These are phyloP conservation scores for Gossypium trilobum DNA, from an alignment of 441 rosid species.

Conservation along the genomic window DNA sequence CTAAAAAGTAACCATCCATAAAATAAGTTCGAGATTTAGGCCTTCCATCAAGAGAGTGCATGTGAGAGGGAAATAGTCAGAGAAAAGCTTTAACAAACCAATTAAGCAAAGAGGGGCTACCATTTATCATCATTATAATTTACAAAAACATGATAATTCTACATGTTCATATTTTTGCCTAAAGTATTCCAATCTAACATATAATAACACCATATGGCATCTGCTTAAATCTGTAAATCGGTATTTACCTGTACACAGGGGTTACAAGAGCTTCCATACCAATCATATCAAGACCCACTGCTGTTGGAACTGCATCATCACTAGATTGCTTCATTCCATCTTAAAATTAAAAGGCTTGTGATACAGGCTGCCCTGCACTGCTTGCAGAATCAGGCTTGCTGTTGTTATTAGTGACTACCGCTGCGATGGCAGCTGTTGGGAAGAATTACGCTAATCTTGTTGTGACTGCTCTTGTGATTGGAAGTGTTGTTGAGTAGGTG, in stretches of 20 bases:
- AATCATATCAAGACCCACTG: slow-evolving; percentile 40
- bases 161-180: background rate
- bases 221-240: slow-evolving; percentile 2
- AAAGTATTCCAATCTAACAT: background rate
- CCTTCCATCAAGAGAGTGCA: background rate
- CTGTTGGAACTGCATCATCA: slow-evolving; percentile 38
- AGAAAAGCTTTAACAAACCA: background rate
- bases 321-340: slow-evolving; percentile 45
- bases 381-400: slow-evolving; percentile 41
- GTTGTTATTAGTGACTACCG: slow-evolving; percentile 31
- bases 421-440: slow-evolving; percentile 37
- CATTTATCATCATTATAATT: background rate
- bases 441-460: slow-evolving; percentile 46
- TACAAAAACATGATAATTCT: background rate
- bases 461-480: slow-evolving; percentile 47
- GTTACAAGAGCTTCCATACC: slow-evolving; percentile 48
- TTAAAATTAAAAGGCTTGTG: slow-evolving; percentile 49
- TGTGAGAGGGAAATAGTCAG: background rate
- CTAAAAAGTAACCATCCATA: background rate
- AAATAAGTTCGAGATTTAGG: background rate
- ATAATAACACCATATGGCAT: background rate
- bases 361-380: slow-evolving; percentile 52
- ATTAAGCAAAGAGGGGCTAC: background rate
- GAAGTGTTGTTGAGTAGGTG: slow-evolving; percentile 41
- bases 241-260: slow-evolving; percentile 70